Evolutionary conservation across 495 filamentous ascomycete genomes (phyloP), one percentile per base, ranked within the genome.

Genomic region (Parmelia sp.): DNA sequence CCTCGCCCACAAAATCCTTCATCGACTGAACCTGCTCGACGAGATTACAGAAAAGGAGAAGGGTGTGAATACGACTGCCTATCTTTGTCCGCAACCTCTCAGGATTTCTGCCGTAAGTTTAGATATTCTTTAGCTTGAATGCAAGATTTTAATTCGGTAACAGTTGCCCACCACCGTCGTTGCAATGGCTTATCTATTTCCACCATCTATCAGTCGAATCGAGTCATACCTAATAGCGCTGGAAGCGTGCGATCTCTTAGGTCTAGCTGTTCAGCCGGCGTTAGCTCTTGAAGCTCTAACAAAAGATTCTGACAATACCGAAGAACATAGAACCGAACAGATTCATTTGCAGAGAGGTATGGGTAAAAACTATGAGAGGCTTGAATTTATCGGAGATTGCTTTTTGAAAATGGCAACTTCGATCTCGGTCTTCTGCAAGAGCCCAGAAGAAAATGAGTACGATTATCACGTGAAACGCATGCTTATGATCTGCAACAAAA

Each of bases 381-480:
- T 97, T 2, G 94, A 98, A 64, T 95, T 97, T 67, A 79, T 97
- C 19, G 94, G 94, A 0, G 94, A 98, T 73, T 88, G 87, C 58
- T 97, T 96, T 72, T 81, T 98, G 49, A 98, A 98, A 77, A 91
- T 96, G 87, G 90, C 90, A 44, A 97, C 94, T 14, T 90, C 93
- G 0, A 90, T 98, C 27, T 82, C 90, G 27, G 78, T 95, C 8
- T 97, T 87, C 69, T 84, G 84, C 8, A 79, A 84, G 29, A 86
- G 88, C 31, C 91, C 91, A 1, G 84, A 89, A 61, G 83, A 89
- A 65, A 83, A 91, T 69, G 95, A 98, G 71, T 93, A 86, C 62
- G 85, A 92, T 61, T 92, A 89, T 66, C 94, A 98, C 69, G 90
- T 96, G 39, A 85, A 88, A 66, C 86, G 94, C 31, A 97, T 97